These are phyloP conservation scores for Skeletonema costatum DNA, from an alignment of 108 stramenopile species.

Conservation along the genomic window DNA sequence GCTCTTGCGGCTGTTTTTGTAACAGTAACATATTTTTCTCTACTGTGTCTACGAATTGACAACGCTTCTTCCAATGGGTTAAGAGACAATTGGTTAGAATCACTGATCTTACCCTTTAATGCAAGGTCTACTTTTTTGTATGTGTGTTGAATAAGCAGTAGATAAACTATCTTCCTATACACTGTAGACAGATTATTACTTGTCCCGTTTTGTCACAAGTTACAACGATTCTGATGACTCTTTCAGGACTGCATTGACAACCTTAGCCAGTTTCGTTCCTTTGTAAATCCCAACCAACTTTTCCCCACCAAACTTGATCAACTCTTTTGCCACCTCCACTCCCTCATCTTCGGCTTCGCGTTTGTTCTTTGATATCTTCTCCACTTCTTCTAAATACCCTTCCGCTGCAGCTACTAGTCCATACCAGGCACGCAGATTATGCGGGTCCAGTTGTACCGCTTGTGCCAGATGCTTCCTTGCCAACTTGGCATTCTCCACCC, in stretches of 20 bases:
- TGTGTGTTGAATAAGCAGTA: not conserved
- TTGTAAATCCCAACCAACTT: constrained; percentile 60
- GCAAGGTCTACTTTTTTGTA: too few species aligned
- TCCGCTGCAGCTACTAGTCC: constrained; percentile 67
- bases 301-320: constrained; percentile 68
- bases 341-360: constrained; percentile 64
- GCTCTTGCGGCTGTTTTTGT: too few species aligned
- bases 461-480: constrained; percentile 87
- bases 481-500: constrained; percentile 56
- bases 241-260: constrained; percentile 54
- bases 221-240: constrained; percentile 23
- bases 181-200: not conserved
- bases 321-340: constrained; percentile 65
- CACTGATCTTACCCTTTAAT: too few species aligned
- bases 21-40: too few species aligned
- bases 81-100: too few species aligned
- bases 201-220: not conserved
- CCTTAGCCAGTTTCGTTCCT: constrained; percentile 54
- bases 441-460: constrained; percentile 69
- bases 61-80: too few species aligned
- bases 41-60: too few species aligned
- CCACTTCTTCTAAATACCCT: constrained; percentile 70
- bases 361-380: constrained; percentile 34
- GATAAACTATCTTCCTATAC: not conserved
- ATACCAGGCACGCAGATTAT: constrained; percentile 69